These are phyloP conservation scores for Staphylotrichum tortipilum DNA, from an alignment of 495 filamentous ascomycete genomes.

Conservation along the genomic window DNA sequence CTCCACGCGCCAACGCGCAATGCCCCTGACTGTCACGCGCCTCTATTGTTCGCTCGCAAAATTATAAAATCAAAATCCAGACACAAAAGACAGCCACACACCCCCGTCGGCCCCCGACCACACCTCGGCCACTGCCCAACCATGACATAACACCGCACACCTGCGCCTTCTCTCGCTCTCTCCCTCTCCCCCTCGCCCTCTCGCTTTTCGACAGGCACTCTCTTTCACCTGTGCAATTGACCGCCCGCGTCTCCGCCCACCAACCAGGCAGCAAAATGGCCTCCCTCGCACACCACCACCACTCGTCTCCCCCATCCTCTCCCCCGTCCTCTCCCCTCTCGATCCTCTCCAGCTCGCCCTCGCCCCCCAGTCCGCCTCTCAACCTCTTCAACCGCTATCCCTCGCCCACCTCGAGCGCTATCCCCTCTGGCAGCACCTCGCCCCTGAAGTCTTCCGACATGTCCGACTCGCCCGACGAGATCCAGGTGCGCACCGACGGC, in stretches of 20 bases:
- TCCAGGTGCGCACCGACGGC: slow-evolving; percentile 50
- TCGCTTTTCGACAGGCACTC: not conserved
- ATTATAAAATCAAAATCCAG: too few species aligned
- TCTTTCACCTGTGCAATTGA: slow-evolving; percentile 1
- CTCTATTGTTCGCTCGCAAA: too few species aligned
- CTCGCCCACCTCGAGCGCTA: slow-evolving; percentile 30
- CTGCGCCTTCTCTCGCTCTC: too few species aligned
- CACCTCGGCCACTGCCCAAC: too few species aligned
- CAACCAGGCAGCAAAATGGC: slow-evolving; percentile 13
- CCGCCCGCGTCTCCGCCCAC: not conserved
- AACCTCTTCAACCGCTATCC: slow-evolving; percentile 31
- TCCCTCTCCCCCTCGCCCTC: not conserved
- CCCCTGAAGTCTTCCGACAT: slow-evolving; percentile 28
- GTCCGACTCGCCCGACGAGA: slow-evolving; percentile 30
- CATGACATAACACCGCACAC: slow-evolving; percentile 24
- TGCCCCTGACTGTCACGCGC: too few species aligned
- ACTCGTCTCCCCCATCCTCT: slow-evolving; percentile 27
- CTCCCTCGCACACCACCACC: not conserved
- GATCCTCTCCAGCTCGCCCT: slow-evolving; percentile 46
- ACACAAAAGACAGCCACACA: too few species aligned
- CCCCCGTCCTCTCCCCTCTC: slow-evolving; percentile 44
- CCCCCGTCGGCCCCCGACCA: too few species aligned
- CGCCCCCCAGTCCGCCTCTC: slow-evolving; percentile 42
- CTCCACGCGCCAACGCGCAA: too few species aligned
- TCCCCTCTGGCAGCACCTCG: slow-evolving; percentile 34